These are phyloP conservation scores for Pseudohyphozyma bogoriensis DNA, from an alignment of 768 basidiomycete genomes.

Conservation along the genomic window DNA sequence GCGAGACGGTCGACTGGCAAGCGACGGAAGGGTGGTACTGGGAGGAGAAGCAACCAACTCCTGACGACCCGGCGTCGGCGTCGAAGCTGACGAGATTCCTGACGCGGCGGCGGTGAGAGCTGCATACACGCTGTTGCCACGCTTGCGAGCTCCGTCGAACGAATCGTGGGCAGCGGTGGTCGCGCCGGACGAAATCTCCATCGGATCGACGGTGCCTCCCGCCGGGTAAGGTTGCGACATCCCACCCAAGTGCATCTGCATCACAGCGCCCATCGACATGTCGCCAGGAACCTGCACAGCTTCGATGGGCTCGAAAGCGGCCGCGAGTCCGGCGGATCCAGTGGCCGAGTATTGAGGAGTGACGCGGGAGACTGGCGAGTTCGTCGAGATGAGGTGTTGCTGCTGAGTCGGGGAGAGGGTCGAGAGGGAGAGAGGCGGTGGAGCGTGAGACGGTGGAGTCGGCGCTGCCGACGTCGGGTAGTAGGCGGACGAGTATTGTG, in stretches of 20 bases:
- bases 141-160: background rate
- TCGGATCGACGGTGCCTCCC: background rate
- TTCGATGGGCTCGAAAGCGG: background rate
- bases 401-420: background rate
- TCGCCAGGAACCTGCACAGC: background rate
- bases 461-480: slow-evolving; percentile 1
- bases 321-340: background rate
- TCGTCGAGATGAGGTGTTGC: background rate
- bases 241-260: slow-evolving; percentile 4
- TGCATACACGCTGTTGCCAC: background rate
- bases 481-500: background rate
- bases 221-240: too few relatives aligned
- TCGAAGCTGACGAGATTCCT: background rate
- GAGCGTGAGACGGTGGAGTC: background rate
- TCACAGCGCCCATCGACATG: slow-evolving; percentile 5
- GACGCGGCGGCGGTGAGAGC: background rate
- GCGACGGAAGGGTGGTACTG: background rate
- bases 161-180: background rate
- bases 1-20: slow-evolving; percentile 15
- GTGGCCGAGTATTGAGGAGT: background rate
- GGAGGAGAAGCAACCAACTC: slow-evolving; percentile 5
- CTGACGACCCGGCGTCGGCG: background rate
- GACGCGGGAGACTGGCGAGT: background rate
- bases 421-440: too few relatives aligned
- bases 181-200: background rate